Base-by-base conservation (phyloP, 2,329 filamentous ascomycete species). In the Colletotrichum trifolii region DNA sequence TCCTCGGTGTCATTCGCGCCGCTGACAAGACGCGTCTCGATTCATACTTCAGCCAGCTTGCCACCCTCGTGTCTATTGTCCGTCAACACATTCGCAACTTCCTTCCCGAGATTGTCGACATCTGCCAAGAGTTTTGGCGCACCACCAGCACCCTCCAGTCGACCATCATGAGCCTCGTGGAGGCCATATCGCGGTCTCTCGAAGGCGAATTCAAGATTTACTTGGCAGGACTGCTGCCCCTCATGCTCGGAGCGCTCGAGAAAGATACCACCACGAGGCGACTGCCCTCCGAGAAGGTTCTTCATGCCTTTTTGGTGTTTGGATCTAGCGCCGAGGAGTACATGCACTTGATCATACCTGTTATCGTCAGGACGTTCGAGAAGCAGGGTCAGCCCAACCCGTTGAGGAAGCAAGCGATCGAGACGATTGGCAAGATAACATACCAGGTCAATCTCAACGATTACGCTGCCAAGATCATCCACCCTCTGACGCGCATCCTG, bases 181-280 rank as follows among this genome's bases (percentile, higher is more conserved):
- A 99, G 77, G 93, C 95, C 0, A 97, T 99, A 63, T 93, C 96
- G 4, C 89, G 92, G 66, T 97, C 96, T 0, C 82, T 99, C 1
- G 96, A 99, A 73, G 96, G 96, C 68, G 96, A 99, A 75, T 99
- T 99, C 83, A 97, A 98, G 77, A 91, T 97, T 47, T 97, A 97
- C 72, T 82, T 99, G 10, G 96, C 96, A 5, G 89, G 91, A 11
- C 82, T 99, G 13, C 84, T 99, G 3, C 96, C 96, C 0, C 83
- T 97, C 55, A 97, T 99, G 95, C 89, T 99, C 2, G 92, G 93
- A 33, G 92, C 97, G 3, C 85, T 99, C 15, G 95, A 99, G 69
- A 92, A 94, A 68, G 96, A 99, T 74, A 84, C 82, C 8, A 91
- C 91, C 1, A 81, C 85, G 2, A 91, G 93, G 72, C 87, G 93